These are phyloP conservation scores for Coemansia sp. DNA, from an alignment of 192 early-diverging fungal genomes.

Conservation along the genomic window DNA sequence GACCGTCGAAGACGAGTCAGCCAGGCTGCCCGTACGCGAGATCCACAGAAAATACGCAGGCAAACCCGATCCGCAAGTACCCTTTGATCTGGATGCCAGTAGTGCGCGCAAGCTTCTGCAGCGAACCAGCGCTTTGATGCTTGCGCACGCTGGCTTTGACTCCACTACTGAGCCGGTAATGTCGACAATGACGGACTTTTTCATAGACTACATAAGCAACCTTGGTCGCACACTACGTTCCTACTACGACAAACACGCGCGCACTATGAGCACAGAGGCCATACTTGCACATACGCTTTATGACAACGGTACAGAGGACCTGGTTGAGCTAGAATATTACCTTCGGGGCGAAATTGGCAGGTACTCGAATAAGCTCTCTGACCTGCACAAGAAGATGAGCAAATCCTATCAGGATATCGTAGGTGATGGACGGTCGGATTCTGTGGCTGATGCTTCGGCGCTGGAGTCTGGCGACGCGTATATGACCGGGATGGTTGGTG, in stretches of 20 bases:
- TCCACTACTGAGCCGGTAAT: slow-evolving; percentile 65
- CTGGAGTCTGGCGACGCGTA: slow-evolving; percentile 51
- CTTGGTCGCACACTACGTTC: slow-evolving; percentile 76
- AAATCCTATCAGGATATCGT: slow-evolving; percentile 59
- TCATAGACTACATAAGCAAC: slow-evolving; percentile 78
- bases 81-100: slow-evolving; percentile 57
- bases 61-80: slow-evolving; percentile 42
- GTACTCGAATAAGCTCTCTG: slow-evolving; percentile 68
- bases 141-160: slow-evolving; percentile 91
- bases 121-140: slow-evolving; percentile 64
- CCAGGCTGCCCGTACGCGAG: slow-evolving; percentile 11
- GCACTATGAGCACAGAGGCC: slow-evolving; percentile 77
- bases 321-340: slow-evolving; percentile 74
- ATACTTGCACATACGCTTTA: slow-evolving; percentile 78
- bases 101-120: slow-evolving; percentile 62
- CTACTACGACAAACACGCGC: slow-evolving; percentile 75
- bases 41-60: slow-evolving; percentile 29
- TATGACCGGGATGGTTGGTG: slow-evolving; percentile 58
- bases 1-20: slow-evolving; percentile 1
- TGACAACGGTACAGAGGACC: slow-evolving; percentile 74
- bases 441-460: slow-evolving; percentile 44
- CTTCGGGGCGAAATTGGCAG: slow-evolving; percentile 77
- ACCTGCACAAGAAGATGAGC: slow-evolving; percentile 76
- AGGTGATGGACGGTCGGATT: slow-evolving; percentile 32
- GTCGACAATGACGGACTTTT: slow-evolving; percentile 73